Conservation (phyloP, 1,284 basidiomycete genomes). For the Phylloboletellus chloephorus region DNA sequence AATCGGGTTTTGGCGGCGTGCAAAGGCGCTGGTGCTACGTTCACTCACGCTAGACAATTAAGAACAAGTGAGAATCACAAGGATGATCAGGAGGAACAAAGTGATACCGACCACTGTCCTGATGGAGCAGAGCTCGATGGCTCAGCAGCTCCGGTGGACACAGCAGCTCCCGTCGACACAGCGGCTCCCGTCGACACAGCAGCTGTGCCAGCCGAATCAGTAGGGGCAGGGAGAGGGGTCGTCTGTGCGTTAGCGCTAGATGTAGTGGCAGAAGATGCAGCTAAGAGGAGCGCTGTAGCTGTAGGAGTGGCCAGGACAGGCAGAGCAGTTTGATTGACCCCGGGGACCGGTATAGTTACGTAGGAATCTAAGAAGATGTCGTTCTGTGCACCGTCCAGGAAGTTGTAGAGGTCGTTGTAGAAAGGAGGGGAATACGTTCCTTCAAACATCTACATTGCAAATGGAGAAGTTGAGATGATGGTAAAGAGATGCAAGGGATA, state of each 20-base stretch:
- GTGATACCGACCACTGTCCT: slow-evolving; percentile 16
- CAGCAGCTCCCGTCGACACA: too few relatives aligned
- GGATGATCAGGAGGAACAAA: not conserved
- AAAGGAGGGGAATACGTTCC: slow-evolving; percentile 38
- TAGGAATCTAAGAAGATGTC: slow-evolving; percentile 41
- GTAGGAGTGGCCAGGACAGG: slow-evolving; percentile 12
- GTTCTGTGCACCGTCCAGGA: slow-evolving; percentile 42
- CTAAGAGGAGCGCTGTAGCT: too few relatives aligned
- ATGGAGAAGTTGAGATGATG: not conserved
- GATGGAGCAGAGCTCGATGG: slow-evolving; percentile 8
- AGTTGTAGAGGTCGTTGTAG: slow-evolving; percentile 43
- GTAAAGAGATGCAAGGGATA: not conserved
- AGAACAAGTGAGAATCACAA: not conserved
- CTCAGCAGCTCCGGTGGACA: not conserved
- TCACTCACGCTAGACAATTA: slow-evolving; percentile 4
- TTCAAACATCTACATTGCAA: slow-evolving; percentile 37
- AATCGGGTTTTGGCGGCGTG: slow-evolving; percentile 8
- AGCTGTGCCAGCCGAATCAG: not conserved
- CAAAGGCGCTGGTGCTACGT: not conserved
- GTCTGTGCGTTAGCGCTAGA: not conserved
- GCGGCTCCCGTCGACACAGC: too few relatives aligned
- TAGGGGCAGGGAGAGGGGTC: not conserved
- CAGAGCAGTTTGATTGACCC: slow-evolving; percentile 23
- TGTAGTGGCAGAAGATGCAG: not conserved
- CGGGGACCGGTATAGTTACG: slow-evolving; percentile 17